phyloP scores from a whole-genome alignment of 108 stramenopile genomes.

The Conticribra weissflogii region DNA sequence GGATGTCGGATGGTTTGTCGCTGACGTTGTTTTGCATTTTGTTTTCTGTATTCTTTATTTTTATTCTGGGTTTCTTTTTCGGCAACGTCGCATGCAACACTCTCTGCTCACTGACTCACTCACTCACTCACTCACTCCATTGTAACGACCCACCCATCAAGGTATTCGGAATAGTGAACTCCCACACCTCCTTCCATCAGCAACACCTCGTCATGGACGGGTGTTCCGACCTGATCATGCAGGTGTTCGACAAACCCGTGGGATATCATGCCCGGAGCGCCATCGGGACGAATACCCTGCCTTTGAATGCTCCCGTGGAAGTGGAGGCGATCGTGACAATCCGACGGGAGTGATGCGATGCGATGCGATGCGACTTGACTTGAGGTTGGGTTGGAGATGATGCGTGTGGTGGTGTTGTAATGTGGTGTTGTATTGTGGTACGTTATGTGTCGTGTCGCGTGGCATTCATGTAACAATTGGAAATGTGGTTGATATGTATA shows the following conservation, averaged over 20 bases:
- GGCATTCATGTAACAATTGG: too few relatives aligned
- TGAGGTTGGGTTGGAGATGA: too few relatives aligned
- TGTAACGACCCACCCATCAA: too few relatives aligned
- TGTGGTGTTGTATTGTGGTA: too few relatives aligned
- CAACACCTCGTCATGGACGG: conserved; percentile 90
- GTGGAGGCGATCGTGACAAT: conserved; percentile 83
- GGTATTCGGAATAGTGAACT: conserved; percentile 90
- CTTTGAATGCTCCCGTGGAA: conserved; percentile 82
- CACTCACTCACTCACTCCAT: too few relatives aligned
- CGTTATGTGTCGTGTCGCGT: too few relatives aligned
- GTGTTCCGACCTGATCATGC: conserved; percentile 83
- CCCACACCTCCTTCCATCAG: conserved; percentile 76
- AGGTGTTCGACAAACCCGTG: conserved; percentile 77
- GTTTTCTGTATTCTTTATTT: neutral
- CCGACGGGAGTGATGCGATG: conserved; percentile 33
- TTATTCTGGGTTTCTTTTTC: neutral
- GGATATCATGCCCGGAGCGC: conserved; percentile 89
- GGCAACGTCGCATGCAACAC: neutral
- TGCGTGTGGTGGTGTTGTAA: too few relatives aligned
- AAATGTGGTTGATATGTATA: too few relatives aligned
- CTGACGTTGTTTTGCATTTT: too few relatives aligned
- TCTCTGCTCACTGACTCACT: neutral
- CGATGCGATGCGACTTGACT: neutral
- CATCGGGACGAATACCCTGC: conserved; percentile 82
- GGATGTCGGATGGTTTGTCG: too few relatives aligned